Conservation (phyloP, 2,329 filamentous ascomycete species). For the Diaporthe ilicicola region DNA sequence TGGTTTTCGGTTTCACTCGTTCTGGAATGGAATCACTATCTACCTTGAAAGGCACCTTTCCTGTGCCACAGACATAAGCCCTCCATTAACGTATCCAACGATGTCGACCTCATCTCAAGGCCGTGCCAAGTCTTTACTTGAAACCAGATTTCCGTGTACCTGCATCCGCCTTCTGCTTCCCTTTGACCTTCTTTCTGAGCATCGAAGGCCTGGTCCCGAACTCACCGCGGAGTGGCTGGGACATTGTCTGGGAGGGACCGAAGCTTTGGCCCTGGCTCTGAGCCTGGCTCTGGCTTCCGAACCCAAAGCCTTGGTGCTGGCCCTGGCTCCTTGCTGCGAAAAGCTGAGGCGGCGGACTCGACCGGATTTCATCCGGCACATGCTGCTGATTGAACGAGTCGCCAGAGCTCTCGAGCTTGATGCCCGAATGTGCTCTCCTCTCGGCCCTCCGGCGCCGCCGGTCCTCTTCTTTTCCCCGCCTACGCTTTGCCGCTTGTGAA, state of each 20-base stretch:
- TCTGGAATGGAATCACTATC: not conserved
- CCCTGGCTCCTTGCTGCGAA: constrained; percentile 22
- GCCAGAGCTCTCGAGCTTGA: constrained; percentile 36
- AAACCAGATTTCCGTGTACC: constrained; percentile 44
- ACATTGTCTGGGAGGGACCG: constrained; percentile 46
- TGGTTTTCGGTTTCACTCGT: not conserved
- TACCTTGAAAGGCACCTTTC: not conserved
- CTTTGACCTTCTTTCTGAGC: constrained; percentile 51
- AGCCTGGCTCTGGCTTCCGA: constrained; percentile 29
- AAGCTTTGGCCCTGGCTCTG: constrained; percentile 31
- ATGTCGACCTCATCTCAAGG: not conserved
- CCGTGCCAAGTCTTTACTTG: constrained; percentile 33
- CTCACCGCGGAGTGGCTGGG: constrained; percentile 54
- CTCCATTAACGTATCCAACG: not conserved
- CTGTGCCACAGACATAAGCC: not conserved
- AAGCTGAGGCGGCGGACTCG: constrained; percentile 24
- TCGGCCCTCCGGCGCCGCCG: constrained; percentile 41
- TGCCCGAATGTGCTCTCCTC: constrained; percentile 32
- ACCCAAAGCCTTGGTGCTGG: constrained; percentile 9
- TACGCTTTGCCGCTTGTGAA: constrained; percentile 14
- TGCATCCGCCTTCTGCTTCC: constrained; percentile 41
- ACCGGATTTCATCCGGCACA: constrained; percentile 14
- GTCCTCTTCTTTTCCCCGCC: constrained; percentile 36
- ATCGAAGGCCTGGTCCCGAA: constrained; percentile 53
- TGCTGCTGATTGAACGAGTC: constrained; percentile 26